Percentiles rank a stretch among this genome's conserved stretches.
Conservation (phyloP, 2,329 filamentous ascomycete species). For the Pyricularia grisea region DNA sequence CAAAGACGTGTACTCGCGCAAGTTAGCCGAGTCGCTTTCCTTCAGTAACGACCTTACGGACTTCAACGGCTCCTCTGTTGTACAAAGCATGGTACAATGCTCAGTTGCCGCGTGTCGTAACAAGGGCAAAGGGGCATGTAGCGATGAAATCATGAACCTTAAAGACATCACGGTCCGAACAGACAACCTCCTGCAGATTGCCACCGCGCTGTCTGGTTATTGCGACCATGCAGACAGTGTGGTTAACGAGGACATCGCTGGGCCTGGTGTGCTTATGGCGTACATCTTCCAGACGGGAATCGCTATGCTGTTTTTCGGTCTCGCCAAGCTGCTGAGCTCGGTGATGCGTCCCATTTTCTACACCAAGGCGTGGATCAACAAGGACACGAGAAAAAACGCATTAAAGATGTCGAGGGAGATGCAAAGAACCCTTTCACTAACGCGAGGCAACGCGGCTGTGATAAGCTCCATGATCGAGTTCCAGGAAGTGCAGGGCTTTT, state of each 20-base stretch:
- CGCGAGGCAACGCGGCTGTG: slow-evolving; percentile 9
- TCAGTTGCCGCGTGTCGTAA: not conserved
- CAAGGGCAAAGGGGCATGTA: slow-evolving; percentile 1
- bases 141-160: not conserved
- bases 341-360: slow-evolving; percentile 5
- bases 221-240: slow-evolving; percentile 5
- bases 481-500: slow-evolving; percentile 16
- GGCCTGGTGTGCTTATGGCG: slow-evolving; percentile 11
- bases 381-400: not conserved
- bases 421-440: slow-evolving; percentile 8
- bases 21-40: not conserved
- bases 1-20: not conserved
- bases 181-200: not conserved
- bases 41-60: not conserved
- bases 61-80: slow-evolving; percentile 4
- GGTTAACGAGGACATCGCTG: slow-evolving; percentile 9
- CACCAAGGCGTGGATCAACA: not conserved
- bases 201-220: slow-evolving; percentile 5
- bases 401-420: not conserved
- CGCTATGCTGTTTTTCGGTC: slow-evolving; percentile 7
- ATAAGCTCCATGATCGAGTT: slow-evolving; percentile 14
- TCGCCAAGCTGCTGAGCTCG: slow-evolving; percentile 5
- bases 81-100: slow-evolving; percentile 4
- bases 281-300: slow-evolving; percentile 10
- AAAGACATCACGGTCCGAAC: not conserved